Evolutionary conservation across 2,329 filamentous ascomycete genomes (phyloP), one percentile per base, ranked within the genome.

Genomic region (Drechslerella stenobrocha): DNA sequence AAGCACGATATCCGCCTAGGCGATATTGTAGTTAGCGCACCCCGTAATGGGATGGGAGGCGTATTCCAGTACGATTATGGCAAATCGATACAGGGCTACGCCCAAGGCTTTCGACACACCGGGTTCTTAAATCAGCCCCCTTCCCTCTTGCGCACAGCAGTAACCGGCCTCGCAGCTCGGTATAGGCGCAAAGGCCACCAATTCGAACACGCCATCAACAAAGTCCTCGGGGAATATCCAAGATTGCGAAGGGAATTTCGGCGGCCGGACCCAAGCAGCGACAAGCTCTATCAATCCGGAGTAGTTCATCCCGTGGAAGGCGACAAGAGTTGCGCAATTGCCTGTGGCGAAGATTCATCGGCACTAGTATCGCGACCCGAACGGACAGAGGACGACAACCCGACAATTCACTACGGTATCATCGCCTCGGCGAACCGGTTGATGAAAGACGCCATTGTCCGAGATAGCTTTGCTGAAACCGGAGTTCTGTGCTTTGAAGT

Each of bases 11-110:
- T 65, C 11, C 51, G 60, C n/a, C 23, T 65, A 1, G 60, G 52
- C 22, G 60, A 65, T 35, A 22, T 65, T 46, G 60, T 59, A 7
- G 60, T 65, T 6, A 46, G 44, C 34, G 20, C 40, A 37, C 42
- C 52, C 15, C 2, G 20, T 20, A 20, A 46, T 23, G 34, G 28
- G 18, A 30, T 26, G 5, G 37, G 47, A n/a, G 56, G 63, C 7
- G 63, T 69, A 6, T 15, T 63, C 18, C 63, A 69, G 22, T 69
- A 63, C 35, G 63, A 69, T 37, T 60, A 53, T 28, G 48, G 63
- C 11, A 61, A 69, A 15, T n/a, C 15, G 2, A 18, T 47, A 15
- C 47, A 61, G 34, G 50, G 23, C 7, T 5, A n/a, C n/a, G n/a
- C n/a, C n/a, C 42, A 42, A n/a, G 20, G 7, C 2, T 63, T 63